Evolutionary conservation across 345 rosid genomes (phyloP).

Genomic region (Turnera subulata): DNA sequence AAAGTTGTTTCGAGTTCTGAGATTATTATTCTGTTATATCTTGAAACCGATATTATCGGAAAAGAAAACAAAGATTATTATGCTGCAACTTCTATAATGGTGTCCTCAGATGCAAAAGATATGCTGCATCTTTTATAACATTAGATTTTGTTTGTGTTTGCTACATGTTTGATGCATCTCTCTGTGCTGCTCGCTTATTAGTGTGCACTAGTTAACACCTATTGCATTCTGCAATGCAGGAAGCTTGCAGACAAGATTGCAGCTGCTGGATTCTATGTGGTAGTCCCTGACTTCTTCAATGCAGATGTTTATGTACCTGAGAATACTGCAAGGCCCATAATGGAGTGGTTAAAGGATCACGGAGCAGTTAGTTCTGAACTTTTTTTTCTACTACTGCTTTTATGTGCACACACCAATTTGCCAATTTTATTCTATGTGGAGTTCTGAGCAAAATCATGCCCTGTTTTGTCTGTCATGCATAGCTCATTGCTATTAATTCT

Average conservation of each 20-base stretch:
- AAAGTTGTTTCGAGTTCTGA: neutral
- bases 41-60: no score
- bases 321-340: slow-evolving; percentile 18
- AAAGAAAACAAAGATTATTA: no score
- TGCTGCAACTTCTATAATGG: no score
- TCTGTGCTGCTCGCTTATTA: neutral
- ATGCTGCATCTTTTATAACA: no score
- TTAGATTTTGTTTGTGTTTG: neutral
- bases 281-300: slow-evolving; percentile 37
- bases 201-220: neutral
- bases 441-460: neutral
- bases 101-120: no score
- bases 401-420: neutral
- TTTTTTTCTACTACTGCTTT: neutral
- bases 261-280: slow-evolving; percentile 32
- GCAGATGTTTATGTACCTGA: slow-evolving; percentile 31
- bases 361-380: slow-evolving; percentile 42
- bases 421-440: neutral
- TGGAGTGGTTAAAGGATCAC: slow-evolving; percentile 66
- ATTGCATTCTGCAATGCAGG: slow-evolving; percentile 11
- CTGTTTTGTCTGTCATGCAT: no score
- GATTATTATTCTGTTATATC: no score
- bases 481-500: no score
- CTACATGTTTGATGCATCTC: neutral
- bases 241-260: slow-evolving; percentile 43